Conservation (phyloP, 2,329 filamentous ascomycete species). For the Saccharata proteae region DNA sequence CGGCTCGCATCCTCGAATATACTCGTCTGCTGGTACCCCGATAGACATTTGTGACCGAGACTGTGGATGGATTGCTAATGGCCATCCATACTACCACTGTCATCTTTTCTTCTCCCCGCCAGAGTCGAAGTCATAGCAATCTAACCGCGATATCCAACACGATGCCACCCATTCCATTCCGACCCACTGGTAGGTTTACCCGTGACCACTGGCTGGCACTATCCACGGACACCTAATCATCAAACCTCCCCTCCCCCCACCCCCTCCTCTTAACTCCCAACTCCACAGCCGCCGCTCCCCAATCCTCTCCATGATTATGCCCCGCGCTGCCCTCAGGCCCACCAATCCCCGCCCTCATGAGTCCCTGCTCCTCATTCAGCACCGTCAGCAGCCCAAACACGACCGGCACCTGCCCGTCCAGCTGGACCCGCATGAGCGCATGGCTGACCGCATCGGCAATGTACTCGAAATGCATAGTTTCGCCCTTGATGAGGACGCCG, state of each 20-base stretch:
- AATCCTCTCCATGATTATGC: conserved; percentile 95
- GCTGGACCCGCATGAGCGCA: conserved; percentile 85
- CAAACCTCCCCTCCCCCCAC: conserved; percentile 61
- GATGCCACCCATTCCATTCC: too few species aligned
- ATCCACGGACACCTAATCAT: conserved; percentile 31
- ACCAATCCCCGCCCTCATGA: conserved; percentile 65
- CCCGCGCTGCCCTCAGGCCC: conserved; percentile 32
- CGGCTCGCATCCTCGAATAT: too few species aligned
- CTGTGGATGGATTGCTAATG: too few species aligned
- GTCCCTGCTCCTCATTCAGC: conserved; percentile 75
- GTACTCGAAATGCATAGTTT: conserved; percentile 99
- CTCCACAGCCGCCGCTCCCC: conserved; percentile 90
- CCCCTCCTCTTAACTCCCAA: conserved; percentile 76
- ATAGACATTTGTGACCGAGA: too few species aligned
- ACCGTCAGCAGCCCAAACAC: conserved; percentile 89
- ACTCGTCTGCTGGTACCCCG: too few species aligned
- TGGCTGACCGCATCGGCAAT: conserved; percentile 86
- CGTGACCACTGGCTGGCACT: too few species aligned
- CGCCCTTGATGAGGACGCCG: conserved; percentile 93
- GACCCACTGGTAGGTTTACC: too few species aligned
- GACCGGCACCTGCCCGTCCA: conserved; percentile 80
- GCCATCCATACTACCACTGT: too few species aligned
- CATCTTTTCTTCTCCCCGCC: too few species aligned
- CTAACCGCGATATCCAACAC: too few species aligned
- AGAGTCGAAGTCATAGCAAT: too few species aligned